A percentile compares a stretch with the other conserved stretches of the same genome.
phyloP scores from a whole-genome alignment of 345 rosid species.

The Boechera divaricarpa region DNA sequence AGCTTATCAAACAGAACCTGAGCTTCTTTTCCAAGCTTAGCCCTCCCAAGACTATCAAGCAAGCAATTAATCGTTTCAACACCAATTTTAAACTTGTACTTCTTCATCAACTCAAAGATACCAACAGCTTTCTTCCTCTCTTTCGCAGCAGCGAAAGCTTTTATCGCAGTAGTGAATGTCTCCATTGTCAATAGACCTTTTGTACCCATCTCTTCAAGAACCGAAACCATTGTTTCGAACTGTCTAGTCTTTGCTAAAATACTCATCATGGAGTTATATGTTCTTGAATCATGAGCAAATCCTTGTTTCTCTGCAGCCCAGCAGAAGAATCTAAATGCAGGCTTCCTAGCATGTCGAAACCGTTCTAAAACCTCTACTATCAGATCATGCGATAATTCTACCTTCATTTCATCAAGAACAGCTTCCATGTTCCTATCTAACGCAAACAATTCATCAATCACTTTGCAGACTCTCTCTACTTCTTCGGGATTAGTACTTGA shows the following conservation, averaged over 20 bases:
- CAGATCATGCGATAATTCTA: slow-evolving; percentile 61
- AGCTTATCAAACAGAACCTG: slow-evolving; percentile 69
- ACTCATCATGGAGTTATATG: slow-evolving; percentile 74
- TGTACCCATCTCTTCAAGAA: slow-evolving; percentile 89
- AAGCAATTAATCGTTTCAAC: slow-evolving; percentile 72
- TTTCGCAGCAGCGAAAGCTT: slow-evolving; percentile 83
- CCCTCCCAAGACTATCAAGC: slow-evolving; percentile 81
- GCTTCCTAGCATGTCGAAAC: slow-evolving; percentile 81
- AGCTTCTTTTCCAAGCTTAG: slow-evolving; percentile 89
- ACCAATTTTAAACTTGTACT: slow-evolving; percentile 67
- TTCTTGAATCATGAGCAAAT: slow-evolving; percentile 72
- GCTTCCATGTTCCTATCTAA: slow-evolving; percentile 93
- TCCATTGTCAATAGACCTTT: slow-evolving; percentile 69
- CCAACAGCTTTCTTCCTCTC: slow-evolving; percentile 94
- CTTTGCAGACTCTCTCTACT: slow-evolving; percentile 80
- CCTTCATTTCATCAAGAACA: slow-evolving; percentile 73
- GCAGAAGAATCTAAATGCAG: slow-evolving; percentile 79
- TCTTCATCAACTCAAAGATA: slow-evolving; percentile 91
- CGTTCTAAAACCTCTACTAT: slow-evolving; percentile 66
- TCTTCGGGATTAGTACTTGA: slow-evolving; percentile 53
- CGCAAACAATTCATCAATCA: slow-evolving; percentile 82
- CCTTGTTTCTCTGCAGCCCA: slow-evolving; percentile 78
- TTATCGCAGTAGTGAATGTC: slow-evolving; percentile 71
- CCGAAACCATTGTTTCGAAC: slow-evolving; percentile 82
- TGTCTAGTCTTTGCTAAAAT: slow-evolving; percentile 79